Evolutionary conservation across 768 basidiomycete species (phyloP).

Genomic region (Saitozyma sp.): DNA sequence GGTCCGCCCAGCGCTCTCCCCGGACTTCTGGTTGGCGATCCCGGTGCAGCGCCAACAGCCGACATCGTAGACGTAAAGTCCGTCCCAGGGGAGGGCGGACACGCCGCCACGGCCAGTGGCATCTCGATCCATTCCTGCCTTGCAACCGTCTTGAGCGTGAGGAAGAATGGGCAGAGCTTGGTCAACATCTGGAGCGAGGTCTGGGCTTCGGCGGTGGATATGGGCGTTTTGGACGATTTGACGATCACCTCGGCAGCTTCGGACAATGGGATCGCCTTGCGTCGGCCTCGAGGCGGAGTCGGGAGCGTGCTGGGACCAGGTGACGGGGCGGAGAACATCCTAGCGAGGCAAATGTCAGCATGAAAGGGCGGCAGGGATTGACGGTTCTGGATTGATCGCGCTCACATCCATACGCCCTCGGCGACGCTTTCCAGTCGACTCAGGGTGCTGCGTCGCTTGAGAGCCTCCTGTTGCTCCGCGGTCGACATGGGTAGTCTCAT

Average conservation of each 20-base stretch:
- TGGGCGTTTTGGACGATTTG: slow-evolving; percentile 52
- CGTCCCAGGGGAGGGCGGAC: not conserved
- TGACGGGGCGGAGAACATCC: slow-evolving; percentile 46
- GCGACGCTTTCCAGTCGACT: slow-evolving; percentile 50
- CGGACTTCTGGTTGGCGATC: not conserved
- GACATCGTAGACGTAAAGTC: not conserved
- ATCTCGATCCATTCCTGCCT: slow-evolving; percentile 52
- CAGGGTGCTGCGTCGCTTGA: slow-evolving; percentile 51
- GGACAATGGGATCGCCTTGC: slow-evolving; percentile 48
- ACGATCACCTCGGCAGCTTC: slow-evolving; percentile 52
- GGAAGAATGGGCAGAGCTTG: slow-evolving; percentile 51
- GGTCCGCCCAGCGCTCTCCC: slow-evolving; percentile 33
- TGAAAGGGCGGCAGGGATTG: too few species aligned
- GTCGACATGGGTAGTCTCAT: slow-evolving; percentile 20
- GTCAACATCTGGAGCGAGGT: slow-evolving; percentile 47
- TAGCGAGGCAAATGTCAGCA: slow-evolving; percentile 1
- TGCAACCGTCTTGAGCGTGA: slow-evolving; percentile 35
- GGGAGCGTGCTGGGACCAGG: slow-evolving; percentile 26
- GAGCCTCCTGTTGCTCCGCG: slow-evolving; percentile 42
- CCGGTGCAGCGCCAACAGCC: not conserved
- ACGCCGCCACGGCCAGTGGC: slow-evolving; percentile 26
- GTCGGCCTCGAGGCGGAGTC: slow-evolving; percentile 30
- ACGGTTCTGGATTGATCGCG: not conserved
- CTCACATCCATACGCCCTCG: slow-evolving; percentile 53
- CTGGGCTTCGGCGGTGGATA: slow-evolving; percentile 51